Conservation (phyloP, 208 protist species). For the Leishmania lainsoni region DNA sequence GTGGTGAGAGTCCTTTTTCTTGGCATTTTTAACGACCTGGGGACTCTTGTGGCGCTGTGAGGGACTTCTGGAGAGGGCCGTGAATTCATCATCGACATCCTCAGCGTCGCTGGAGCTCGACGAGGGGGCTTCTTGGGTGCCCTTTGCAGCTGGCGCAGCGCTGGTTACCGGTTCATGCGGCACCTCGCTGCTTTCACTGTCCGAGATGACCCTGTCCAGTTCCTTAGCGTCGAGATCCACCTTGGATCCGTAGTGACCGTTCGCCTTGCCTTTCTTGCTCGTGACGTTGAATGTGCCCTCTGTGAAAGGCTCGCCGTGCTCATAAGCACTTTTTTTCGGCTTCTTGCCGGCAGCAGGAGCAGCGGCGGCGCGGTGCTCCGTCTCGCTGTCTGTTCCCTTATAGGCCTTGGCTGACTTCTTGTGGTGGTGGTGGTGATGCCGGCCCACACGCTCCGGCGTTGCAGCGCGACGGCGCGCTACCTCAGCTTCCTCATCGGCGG, state of each 20-base stretch:
- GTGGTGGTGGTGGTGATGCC: slow-evolving; percentile 8
- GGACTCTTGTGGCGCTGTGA: slow-evolving; percentile 20
- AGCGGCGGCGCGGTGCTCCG: background rate
- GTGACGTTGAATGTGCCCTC: slow-evolving; percentile 34
- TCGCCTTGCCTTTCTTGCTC: slow-evolving; percentile 10
- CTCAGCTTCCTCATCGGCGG: background rate
- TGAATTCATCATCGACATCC: slow-evolving; percentile 28
- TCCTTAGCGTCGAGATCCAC: slow-evolving; percentile 16
- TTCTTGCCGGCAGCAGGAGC: background rate
- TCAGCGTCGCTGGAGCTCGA: slow-evolving; percentile 2
- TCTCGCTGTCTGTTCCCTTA: background rate
- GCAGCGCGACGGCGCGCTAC: background rate
- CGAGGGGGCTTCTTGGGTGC: background rate
- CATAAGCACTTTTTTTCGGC: slow-evolving; percentile 1
- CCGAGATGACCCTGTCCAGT: background rate
- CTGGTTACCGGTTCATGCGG: slow-evolving; percentile 39
- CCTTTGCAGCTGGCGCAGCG: slow-evolving; percentile 14
- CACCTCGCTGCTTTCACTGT: slow-evolving; percentile 16
- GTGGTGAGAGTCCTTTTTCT: slow-evolving; percentile 3
- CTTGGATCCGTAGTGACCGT: slow-evolving; percentile 19
- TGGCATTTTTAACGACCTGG: slow-evolving; percentile 7
- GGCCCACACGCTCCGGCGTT: slow-evolving; percentile 24
- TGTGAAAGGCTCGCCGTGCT: slow-evolving; percentile 36
- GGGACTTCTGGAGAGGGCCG: slow-evolving; percentile 16
- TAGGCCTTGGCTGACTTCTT: background rate